Base-by-base conservation (phyloP, 2,329 filamentous ascomycete species). In the Sporothrix schenckii region DNA sequence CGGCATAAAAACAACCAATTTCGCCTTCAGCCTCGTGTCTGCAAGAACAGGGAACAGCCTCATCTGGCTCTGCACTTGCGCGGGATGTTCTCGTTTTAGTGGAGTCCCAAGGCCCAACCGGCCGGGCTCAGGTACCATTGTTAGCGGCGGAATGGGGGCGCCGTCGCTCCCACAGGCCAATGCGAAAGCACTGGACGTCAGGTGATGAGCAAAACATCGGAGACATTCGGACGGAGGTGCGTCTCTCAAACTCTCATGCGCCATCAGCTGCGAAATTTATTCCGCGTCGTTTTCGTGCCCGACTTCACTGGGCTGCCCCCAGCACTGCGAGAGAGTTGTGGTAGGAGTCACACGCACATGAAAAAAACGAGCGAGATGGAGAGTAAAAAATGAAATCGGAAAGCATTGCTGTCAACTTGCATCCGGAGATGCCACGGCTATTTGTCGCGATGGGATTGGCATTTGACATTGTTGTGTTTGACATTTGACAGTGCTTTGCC, bases 151-250 rank as follows among this genome's bases (percentile, higher is more conserved):
- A 24, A 11, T 53, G 21, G 50, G 21, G 2, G 52, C 27, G 27
- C 27, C 27, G 27, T 30, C 27, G 2, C 27, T 3, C 27, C 27
- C 3, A 30, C 27, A 30, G 4, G 27, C 27, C 27, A 30, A 30
- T 5, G 27, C 4, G 2, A 7, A 41, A 65, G 61, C 63, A 21
- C 63, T 24, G 49, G 2, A 21, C 19, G 65, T 67, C 65, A 67
- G 65, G 50, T 67, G 65, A 54, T 54, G 65, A n/a, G 54, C 30
- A 67, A 67, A 47, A 14, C 24, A 34, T 67, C 65, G 65, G 65
- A 27, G 50, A 27, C 30, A 56, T 67, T 67, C 65, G 65, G 65
- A 44, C 13, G 49, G 16, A 14, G 2, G n/a, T 3, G 58, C 9
- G 27, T 16, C 53, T n/a, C 24, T 16, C 53, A 56, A 56, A 56